Conservation (phyloP, 768 basidiomycete species). For the Neoboletus magnificus region DNA sequence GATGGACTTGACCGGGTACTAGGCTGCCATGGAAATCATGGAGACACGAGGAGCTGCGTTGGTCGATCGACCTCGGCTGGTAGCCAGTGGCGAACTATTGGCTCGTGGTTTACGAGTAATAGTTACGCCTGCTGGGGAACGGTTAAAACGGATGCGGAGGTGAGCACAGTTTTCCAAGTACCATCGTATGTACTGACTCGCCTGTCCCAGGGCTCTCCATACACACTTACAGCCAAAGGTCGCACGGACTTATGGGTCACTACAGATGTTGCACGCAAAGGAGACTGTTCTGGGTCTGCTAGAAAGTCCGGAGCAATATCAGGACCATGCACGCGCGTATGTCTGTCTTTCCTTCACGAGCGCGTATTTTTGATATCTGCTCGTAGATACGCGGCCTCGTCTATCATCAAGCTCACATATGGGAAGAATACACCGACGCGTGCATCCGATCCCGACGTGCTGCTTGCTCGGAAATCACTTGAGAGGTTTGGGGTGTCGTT, state of each 20-base stretch:
- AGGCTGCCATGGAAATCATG: constrained; percentile 58
- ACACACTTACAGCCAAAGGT: constrained; percentile 50
- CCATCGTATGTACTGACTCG: not conserved
- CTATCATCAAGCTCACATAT: constrained; percentile 18
- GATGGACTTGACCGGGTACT: constrained; percentile 12
- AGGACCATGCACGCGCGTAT: constrained; percentile 31
- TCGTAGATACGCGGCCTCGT: constrained; percentile 15
- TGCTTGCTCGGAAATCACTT: constrained; percentile 18
- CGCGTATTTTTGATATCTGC: not conserved
- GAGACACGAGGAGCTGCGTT: constrained; percentile 51
- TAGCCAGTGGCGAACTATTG: constrained; percentile 48
- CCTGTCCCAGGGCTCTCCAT: constrained; percentile 44
- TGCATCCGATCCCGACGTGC: constrained; percentile 16
- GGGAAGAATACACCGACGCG: constrained; percentile 15
- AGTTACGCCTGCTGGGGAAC: constrained; percentile 46
- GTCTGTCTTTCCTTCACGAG: constrained; percentile 35
- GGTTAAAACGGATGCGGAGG: constrained; percentile 55
- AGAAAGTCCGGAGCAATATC: constrained; percentile 8
- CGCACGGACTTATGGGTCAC: constrained; percentile 41
- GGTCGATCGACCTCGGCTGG: constrained; percentile 46
- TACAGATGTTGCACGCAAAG: constrained; percentile 37
- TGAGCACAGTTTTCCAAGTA: constrained; percentile 16
- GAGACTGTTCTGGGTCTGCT: constrained; percentile 8
- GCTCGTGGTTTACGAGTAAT: constrained; percentile 52
- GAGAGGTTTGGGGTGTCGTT: constrained; percentile 20